Conservation (phyloP, 1,284 basidiomycete genomes). For the Sutorius eximius region DNA sequence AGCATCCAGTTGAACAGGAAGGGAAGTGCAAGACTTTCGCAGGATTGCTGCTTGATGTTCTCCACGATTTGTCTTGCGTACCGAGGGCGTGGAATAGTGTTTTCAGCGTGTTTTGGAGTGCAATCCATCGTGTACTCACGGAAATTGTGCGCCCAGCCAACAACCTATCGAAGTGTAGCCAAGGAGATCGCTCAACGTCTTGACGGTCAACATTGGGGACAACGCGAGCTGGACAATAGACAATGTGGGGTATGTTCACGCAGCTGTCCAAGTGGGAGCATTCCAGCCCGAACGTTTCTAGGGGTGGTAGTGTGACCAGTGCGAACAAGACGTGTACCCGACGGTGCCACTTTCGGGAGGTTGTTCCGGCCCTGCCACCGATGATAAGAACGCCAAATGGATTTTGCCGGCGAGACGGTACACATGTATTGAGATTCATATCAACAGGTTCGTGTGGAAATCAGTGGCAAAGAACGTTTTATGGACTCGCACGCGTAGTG, state of each 20-base stretch:
- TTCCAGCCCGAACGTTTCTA: not conserved
- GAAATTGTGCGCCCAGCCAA: constrained; percentile 91
- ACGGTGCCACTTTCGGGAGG: not conserved
- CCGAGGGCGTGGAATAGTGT: constrained; percentile 12
- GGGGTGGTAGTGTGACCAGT: not conserved
- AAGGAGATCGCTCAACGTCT: constrained; percentile 50
- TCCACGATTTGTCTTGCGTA: constrained; percentile 71
- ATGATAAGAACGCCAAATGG: not conserved
- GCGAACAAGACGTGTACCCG: not conserved
- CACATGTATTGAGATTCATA: too few species aligned
- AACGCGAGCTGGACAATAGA: not conserved
- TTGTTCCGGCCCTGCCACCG: not conserved
- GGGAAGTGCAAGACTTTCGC: constrained; percentile 84
- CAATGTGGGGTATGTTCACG: constrained; percentile 18
- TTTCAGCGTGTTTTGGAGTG: constrained; percentile 4
- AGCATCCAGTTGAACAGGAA: constrained; percentile 90
- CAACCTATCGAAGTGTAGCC: constrained; percentile 81
- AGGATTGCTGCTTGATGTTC: constrained; percentile 73
- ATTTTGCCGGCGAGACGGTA: too few species aligned
- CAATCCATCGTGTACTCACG: constrained; percentile 55
- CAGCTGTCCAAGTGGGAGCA: constrained; percentile 2
- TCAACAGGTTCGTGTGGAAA: too few species aligned
- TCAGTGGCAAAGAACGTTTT: too few species aligned
- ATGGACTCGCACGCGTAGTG: too few species aligned
- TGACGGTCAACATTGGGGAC: constrained; percentile 16